Evolutionary conservation across 2,329 filamentous ascomycete species (phyloP), one percentile per base, ranked within the genome.

Genomic region (Pseudovirgaria hyperparasitica): DNA sequence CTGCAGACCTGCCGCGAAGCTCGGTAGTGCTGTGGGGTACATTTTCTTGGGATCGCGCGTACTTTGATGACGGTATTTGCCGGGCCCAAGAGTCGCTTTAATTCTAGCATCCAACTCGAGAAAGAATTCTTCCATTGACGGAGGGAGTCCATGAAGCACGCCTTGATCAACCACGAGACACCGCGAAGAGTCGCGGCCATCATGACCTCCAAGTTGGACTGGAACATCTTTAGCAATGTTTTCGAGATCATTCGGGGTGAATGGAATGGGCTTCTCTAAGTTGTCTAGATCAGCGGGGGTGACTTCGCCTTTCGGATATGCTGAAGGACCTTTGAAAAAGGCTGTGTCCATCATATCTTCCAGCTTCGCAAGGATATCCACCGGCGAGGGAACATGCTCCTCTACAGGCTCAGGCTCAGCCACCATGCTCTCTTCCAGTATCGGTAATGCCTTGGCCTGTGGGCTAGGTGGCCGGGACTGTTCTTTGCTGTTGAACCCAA

Each of bases 111-210:
- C 82, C 5, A 87, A 63, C 26, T 71, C 63, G 8, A 87, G 58
- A 38, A 79, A 86, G 4, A 67, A 66, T 18, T 75, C 62, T 44
- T 86, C 80, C 35, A 86, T 74, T 22, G 76, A 70, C 4, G 65
- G 55, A 2, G 65, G 73, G 28, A 90, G 55, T 31, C 79, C 76
- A 37, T 76, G 73, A n/a, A 87, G 62, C 35, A 82, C 75, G 8
- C 81, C 80, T 34, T 78, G 74, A 0, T 80, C 77, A 0, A 80
- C 85, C 27, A 86, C 70, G 38, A 86, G 65, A 36, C 80, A 72
- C 15, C 76, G 67, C 2, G 57, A 55, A 32, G 58, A 60, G 16
- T 52, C 38, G n/a, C 50, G 55, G 17, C 48, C 52, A 14, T 59
- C 52, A n/a, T 55, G 45, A n/a, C 53, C 52, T 16, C 49, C 52